Percentiles rank a stretch among this genome's conserved stretches.
These are phyloP conservation scores for Nigrograna mackinnonii DNA, from an alignment of 2,329 filamentous ascomycete species.

Conservation along the genomic window DNA sequence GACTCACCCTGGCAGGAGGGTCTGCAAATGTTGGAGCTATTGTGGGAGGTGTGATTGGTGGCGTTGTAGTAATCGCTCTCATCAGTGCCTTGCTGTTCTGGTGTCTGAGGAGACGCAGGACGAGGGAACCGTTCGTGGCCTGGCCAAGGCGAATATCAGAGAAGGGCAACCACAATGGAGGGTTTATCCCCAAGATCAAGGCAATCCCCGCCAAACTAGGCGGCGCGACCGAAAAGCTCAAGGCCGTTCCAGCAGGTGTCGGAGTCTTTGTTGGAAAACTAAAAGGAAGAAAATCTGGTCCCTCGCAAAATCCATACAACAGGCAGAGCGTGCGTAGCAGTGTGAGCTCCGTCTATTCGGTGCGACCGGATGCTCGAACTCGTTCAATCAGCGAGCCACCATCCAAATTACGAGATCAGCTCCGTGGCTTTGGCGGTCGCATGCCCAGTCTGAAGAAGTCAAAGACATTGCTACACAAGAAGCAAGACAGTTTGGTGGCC, in stretches of 20 bases:
- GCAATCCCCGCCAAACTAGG: conserved; percentile 7
- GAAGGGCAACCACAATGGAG: conserved; percentile 17
- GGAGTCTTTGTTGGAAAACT: conserved; percentile 27
- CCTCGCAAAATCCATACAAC: conserved; percentile 29
- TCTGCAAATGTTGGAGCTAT: conserved; percentile 33
- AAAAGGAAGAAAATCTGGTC: conserved; percentile 29
- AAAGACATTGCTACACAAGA: conserved; percentile 30
- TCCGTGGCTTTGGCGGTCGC: conserved; percentile 28
- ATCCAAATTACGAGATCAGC: conserved; percentile 21
- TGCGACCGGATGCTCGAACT: conserved; percentile 21
- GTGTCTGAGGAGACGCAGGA: conserved; percentile 34
- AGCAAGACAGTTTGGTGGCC: conserved; percentile 30
- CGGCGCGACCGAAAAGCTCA: conserved; percentile 20
- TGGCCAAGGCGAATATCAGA: conserved; percentile 19
- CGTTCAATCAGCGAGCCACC: conserved; percentile 34
- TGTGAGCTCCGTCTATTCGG: conserved; percentile 36
- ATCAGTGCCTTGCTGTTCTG: conserved; percentile 36
- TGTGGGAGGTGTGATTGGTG: conserved; percentile 38
- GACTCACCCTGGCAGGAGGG: conserved; percentile 18
- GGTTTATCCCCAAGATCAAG: conserved; percentile 9
- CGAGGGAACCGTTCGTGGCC: conserved; percentile 15
- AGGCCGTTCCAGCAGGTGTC: conserved; percentile 21
- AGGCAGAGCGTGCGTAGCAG: conserved; percentile 32
- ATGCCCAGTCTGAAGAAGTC: conserved; percentile 36
- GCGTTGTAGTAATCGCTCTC: conserved; percentile 33